Conservation (phyloP, 1,284 basidiomycete species). For the Kalmanozyma brasiliensis region DNA sequence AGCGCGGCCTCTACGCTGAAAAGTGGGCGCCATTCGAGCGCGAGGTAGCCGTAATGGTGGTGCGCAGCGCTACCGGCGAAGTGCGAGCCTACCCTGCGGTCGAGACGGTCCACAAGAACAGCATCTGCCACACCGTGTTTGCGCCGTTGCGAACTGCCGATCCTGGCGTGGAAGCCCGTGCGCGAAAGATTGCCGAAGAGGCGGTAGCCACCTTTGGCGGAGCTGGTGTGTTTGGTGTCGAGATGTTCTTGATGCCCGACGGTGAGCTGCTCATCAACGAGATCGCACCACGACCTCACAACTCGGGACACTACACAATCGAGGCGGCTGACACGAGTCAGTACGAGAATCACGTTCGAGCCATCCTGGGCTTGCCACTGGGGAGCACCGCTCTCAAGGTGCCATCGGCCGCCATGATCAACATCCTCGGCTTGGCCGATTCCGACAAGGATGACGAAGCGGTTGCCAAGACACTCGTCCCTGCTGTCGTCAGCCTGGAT, state of each 20-base stretch:
- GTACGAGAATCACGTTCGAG: conserved; percentile 96
- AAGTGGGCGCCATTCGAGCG: conserved; percentile 89
- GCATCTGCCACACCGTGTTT: conserved; percentile 91
- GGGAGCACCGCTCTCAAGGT: conserved; percentile 90
- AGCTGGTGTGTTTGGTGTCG: conserved; percentile 96
- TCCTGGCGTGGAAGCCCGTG: conserved; percentile 73
- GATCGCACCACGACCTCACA: conserved; percentile 98
- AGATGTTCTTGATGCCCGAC: conserved; percentile 92
- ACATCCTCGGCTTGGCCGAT: conserved; percentile 75
- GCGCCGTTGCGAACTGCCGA: conserved; percentile 74
- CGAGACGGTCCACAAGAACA: conserved; percentile 94
- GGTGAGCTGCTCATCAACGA: conserved; percentile 92
- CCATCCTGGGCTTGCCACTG: conserved; percentile 90
- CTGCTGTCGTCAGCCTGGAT: conserved; percentile 63
- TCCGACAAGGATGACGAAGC: conserved; percentile 60
- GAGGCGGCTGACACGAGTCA: conserved; percentile 96
- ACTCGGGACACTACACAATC: conserved; percentile 99
- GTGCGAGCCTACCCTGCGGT: conserved; percentile 89
- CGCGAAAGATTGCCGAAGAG: conserved; percentile 81
- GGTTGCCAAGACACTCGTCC: conserved; percentile 62
- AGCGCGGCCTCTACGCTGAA: conserved; percentile 82
- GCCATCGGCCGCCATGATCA: conserved; percentile 90
- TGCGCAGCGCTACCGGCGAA: conserved; percentile 76
- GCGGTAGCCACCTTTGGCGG: conserved; percentile 83
- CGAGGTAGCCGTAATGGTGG: conserved; percentile 98